Percentiles rank a stretch among this genome's conserved stretches.
Evolutionary conservation across 2,329 filamentous ascomycete genomes (phyloP).

Genomic region (Trichoderma endophyticum): DNA sequence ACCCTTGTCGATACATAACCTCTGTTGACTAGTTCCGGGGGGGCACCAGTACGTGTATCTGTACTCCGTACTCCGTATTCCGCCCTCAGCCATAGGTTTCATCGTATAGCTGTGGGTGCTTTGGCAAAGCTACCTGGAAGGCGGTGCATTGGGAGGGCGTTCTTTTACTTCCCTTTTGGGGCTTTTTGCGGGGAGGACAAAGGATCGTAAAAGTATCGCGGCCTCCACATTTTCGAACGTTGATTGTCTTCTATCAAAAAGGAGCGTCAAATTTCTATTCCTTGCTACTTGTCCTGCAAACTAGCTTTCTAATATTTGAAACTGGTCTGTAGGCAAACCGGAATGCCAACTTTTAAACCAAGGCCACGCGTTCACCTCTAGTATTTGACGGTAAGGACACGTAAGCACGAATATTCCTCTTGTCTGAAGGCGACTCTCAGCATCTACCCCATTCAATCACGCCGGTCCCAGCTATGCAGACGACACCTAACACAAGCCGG

Average conservation of each 20-base stretch:
- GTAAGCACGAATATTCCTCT: constrained; percentile 8
- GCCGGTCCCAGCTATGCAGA: constrained; percentile 17
- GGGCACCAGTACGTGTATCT: too few species aligned
- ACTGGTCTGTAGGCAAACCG: constrained; percentile 1
- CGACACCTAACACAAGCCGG: neutral
- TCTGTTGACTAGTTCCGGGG: too few species aligned
- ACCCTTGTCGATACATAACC: too few species aligned
- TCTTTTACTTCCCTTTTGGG: neutral
- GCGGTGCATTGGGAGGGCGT: neutral
- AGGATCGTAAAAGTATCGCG: neutral
- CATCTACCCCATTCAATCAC: constrained; percentile 15
- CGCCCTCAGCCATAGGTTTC: neutral
- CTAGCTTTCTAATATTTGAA: constrained; percentile 10
- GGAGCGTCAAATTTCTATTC: constrained; percentile 9
- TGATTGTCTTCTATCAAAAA: neutral
- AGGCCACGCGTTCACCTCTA: constrained; percentile 14
- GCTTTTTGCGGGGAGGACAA: neutral
- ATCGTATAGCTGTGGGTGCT: neutral
- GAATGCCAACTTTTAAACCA: constrained; percentile 3
- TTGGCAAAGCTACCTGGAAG: neutral
- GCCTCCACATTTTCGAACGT: neutral
- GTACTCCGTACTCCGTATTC: neutral
- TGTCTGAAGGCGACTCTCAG: constrained; percentile 9
- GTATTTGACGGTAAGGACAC: constrained; percentile 3
- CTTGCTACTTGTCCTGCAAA: constrained; percentile 12